Evolutionary conservation across 306 rosid genomes (phyloP), one percentile per base, ranked within the genome.

Genomic region (Corylus americana): DNA sequence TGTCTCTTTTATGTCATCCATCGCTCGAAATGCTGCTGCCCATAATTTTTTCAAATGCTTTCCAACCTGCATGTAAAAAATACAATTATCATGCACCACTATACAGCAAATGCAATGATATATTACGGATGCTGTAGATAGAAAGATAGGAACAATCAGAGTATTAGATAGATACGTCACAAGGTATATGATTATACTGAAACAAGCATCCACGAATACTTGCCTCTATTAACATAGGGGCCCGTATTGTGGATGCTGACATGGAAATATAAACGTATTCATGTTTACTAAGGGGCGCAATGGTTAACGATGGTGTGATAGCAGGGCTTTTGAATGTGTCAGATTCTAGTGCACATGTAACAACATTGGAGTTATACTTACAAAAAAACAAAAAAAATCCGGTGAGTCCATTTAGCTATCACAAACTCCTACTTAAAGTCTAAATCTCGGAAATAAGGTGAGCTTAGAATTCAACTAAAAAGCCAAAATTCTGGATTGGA

Each of bases 1-100:
- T 45, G 98, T 95, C 88, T 95, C 98, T 75, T 95, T 95, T 71
- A 95, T 92, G 84, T 95, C 98, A 74, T 95, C 98, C 98, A 95
- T 95, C 64, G 92, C 90, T 61, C 97, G 95, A 83, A 95, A 95
- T 79, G 97, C 94, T 71, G 83, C 95, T 12, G 89, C 84, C 98
- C 98, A 95, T 81, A 92, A 75, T 77, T 87, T 90, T 74, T 83
- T 86, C 81, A 95, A 80, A 91, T 95, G 89, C 87, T 89, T 92
- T 61, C 75, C 92, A 39, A 92, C 95, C 98, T 95, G 85, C 53
- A 74, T 18, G 80, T 18, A 29, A 37, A 74, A 74, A 16, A 64
- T 4, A 42, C 16, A 67, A 44, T 67, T 67, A 67, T 39, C 2
- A 1, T 48, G 18, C 18, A 37, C 25, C 72, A 42, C 51, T 11